phyloP scores from a whole-genome alignment of 257 asterid species.

The Nyctanthes arbortristis region DNA sequence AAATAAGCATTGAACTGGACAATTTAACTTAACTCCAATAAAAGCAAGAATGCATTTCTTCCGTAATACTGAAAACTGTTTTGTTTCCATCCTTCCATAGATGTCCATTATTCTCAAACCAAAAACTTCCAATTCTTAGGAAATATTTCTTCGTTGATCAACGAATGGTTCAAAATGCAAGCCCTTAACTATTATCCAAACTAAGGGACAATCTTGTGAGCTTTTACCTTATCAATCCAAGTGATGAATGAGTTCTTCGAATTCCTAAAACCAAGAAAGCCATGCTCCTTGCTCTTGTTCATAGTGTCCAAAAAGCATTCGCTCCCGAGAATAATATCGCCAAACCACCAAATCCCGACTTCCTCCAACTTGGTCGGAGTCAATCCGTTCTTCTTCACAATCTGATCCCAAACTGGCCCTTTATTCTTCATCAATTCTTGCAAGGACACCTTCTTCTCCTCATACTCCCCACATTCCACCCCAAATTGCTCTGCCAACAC shows the following conservation, averaged over 20 bases:
- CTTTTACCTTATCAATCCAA: slow-evolving; percentile 87
- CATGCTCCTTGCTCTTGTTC: slow-evolving; percentile 98
- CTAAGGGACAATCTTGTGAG: slow-evolving; percentile 75
- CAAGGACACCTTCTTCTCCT: slow-evolving; percentile 53
- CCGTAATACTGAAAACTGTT: no score
- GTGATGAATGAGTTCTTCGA: slow-evolving; percentile 69
- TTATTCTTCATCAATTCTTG: slow-evolving; percentile 77
- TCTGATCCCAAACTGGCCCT: slow-evolving; percentile 80
- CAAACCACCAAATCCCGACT: slow-evolving; percentile 83
- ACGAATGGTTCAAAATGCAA: no score
- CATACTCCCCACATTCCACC: slow-evolving; percentile 54
- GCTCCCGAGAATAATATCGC: slow-evolving; percentile 38
- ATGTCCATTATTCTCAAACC: no score
- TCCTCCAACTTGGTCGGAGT: slow-evolving; percentile 58
- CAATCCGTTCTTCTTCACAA: slow-evolving; percentile 69
- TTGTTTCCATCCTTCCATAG: no score
- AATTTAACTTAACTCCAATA: no score
- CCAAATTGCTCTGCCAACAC: slow-evolving; percentile 88
- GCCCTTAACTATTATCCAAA: no score
- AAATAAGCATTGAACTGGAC: no score
- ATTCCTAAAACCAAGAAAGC: slow-evolving; percentile 88
- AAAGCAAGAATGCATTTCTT: no score
- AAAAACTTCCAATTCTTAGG: no score
- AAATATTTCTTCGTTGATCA: no score
- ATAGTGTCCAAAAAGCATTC: slow-evolving; percentile 52